A percentile compares a stretch with the other conserved stretches of the same genome.
Evolutionary conservation across 768 basidiomycete genomes (phyloP).

Genomic region (Lentinula raphanica): DNA sequence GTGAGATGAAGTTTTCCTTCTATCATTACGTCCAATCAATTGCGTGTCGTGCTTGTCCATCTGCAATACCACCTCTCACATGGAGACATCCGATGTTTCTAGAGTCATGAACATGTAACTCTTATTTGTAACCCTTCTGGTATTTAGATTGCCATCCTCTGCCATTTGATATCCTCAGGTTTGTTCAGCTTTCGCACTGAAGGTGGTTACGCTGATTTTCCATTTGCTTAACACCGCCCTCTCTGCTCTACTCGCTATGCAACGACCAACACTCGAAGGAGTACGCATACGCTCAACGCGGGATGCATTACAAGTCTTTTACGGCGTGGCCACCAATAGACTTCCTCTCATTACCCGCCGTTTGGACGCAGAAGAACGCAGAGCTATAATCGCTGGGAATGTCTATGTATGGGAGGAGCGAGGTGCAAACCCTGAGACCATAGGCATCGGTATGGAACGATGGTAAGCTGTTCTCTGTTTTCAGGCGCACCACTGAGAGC

Average conservation of each 20-base stretch:
- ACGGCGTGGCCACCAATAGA: conserved; percentile 62
- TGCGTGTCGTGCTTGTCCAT: conserved; percentile 18
- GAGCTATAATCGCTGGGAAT: conserved; percentile 67
- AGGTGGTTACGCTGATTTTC: conserved; percentile 8
- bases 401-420: conserved; percentile 90
- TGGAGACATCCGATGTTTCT: conserved; percentile 16
- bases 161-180: neutral
- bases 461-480: conserved; percentile 39
- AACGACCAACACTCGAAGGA: conserved; percentile 69
- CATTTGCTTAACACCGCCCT: conserved; percentile 5
- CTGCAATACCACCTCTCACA: conserved; percentile 55
- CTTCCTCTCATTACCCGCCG: conserved; percentile 77
- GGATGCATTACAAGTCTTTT: conserved; percentile 79
- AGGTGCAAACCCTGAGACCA: conserved; percentile 74
- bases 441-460: conserved; percentile 82
- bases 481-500: neutral
- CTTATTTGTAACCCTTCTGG: neutral
- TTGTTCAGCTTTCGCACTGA: neutral
- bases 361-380: conserved; percentile 77
- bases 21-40: conserved; percentile 32
- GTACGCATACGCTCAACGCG: conserved; percentile 74
- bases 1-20: conserved; percentile 27
- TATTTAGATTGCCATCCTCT: neutral
- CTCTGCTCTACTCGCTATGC: conserved; percentile 40
- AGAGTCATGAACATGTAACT: neutral